Evolutionary conservation across 352 stramenopile species (phyloP), one percentile per base, ranked within the genome.

Genomic region (Pythium apleroticum): DNA sequence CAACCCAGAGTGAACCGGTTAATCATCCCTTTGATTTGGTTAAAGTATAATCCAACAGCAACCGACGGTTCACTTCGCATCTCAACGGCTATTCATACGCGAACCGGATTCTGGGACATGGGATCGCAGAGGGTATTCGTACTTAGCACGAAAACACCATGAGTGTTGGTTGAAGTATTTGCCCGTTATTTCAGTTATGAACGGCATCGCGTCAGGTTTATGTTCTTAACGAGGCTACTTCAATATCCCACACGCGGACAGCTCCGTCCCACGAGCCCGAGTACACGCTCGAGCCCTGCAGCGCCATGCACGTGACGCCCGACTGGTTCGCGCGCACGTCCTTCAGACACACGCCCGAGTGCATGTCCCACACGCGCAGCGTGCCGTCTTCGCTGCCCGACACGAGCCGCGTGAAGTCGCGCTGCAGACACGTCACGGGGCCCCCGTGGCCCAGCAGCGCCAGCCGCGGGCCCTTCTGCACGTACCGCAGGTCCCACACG

Each of bases 401-500:
- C 14, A 95, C 78, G 31, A 95, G 71, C 49, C 85, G 86, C 33
- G 84, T 91, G 52, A 93, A 93, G 60, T 95, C 86, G 9, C 84
- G 81, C 58, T 91, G 80, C 15, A 95, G 70, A 54, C 77, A 78
- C 31, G 81, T 86, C 27, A 95, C 73, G 7, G 70, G 68, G 0
- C 86, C 84, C 0, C 43, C 39, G 30, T 93, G 84, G 4, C 81
- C 78, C 43, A 69, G 45, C 5, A 93, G 65, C 9, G 75, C 78
- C 20, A 95, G 76, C 0, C 81, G 80, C 15, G 84, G 84, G 0
- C 85, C 86, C 17, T 84, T 85, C 20, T 87, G 69, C 17, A 89
- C 83, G 30, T 88, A 91, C 24, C 85, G 78, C 63, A 95, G 67
- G 61, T 95, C 84, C 86, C 86, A 95, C 49, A 95, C 80, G 24